Evolutionary conservation across 1,139 yeast species (phyloP).

Genomic region (Sugiyamaella paludigena): DNA sequence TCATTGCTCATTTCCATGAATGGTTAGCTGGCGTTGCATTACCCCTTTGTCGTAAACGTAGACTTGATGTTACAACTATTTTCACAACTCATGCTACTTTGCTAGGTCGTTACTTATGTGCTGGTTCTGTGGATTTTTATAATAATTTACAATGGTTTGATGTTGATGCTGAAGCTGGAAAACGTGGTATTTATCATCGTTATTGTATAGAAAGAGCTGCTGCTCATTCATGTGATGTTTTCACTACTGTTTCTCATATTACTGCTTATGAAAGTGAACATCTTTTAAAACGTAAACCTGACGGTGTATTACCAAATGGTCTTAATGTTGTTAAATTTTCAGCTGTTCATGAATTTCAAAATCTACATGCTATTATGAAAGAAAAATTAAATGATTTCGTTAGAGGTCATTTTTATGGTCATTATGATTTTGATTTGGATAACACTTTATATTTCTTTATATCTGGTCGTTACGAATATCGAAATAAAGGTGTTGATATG

Average conservation of each 20-base stretch:
- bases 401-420: constrained; percentile 96
- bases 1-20: constrained; percentile 93
- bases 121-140: constrained; percentile 94
- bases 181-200: constrained; percentile 94
- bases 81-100: constrained; percentile 97
- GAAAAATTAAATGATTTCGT: constrained; percentile 91
- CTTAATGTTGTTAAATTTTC: constrained; percentile 93
- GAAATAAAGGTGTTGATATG: constrained; percentile 96
- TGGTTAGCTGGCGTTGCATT: constrained; percentile 98
- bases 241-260: constrained; percentile 95
- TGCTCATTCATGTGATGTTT: constrained; percentile 93
- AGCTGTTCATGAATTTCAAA: constrained; percentile 97
- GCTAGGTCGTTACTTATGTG: constrained; percentile 92
- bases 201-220: constrained; percentile 97
- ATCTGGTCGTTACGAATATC: constrained; percentile 95
- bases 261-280: constrained; percentile 96
- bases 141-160: constrained; percentile 88
- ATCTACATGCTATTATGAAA: constrained; percentile 87
- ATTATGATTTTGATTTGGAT: constrained; percentile 90
- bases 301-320: constrained; percentile 96
- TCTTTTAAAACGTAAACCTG: constrained; percentile 90
- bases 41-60: constrained; percentile 86
- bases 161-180: constrained; percentile 97
- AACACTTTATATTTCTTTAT: constrained; percentile 92
- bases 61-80: constrained; percentile 90